These are phyloP conservation scores for Fusarium drepaniforme DNA, from an alignment of 2,329 filamentous ascomycete species.

Conservation along the genomic window DNA sequence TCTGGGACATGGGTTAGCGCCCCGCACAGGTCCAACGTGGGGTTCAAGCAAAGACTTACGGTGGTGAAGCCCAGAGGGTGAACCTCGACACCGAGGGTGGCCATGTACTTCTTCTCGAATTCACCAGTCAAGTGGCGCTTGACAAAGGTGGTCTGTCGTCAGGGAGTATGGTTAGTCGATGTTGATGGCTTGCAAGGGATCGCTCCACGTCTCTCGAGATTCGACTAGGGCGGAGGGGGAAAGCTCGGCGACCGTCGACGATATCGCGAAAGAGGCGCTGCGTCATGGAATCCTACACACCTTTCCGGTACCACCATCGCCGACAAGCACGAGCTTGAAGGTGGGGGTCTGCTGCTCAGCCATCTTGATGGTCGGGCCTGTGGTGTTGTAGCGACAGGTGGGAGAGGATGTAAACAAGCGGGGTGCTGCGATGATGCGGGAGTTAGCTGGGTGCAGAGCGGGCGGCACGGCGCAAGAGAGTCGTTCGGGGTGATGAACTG, in stretches of 20 bases:
- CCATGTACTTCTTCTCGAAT: conserved; percentile 99
- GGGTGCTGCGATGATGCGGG: conserved; percentile 52
- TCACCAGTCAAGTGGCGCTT: conserved; percentile 99
- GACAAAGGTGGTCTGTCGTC: conserved; percentile 93
- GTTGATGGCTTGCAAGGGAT: conserved; percentile 14
- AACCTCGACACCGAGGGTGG: conserved; percentile 98
- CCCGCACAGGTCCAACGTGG: conserved; percentile 35
- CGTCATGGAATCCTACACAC: conserved; percentile 60
- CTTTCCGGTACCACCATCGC: conserved; percentile 99
- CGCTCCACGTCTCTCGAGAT: conserved; percentile 25
- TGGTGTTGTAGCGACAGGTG: conserved; percentile 43
- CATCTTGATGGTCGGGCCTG: conserved; percentile 65
- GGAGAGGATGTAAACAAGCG: conserved; percentile 61
- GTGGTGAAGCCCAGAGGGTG: conserved; percentile 98
- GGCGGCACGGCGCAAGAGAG: conserved; percentile 27
- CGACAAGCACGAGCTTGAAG: conserved; percentile 99
- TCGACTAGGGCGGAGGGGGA: conserved; percentile 39
- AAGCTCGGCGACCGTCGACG: conserved; percentile 35
- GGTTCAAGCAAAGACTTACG: conserved; percentile 70
- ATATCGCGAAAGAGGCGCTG: conserved; percentile 33
- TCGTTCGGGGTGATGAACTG: conserved; percentile 22
- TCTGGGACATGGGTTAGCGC: conserved; percentile 64
- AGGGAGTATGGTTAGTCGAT: conserved; percentile 34
- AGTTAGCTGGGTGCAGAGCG: conserved; percentile 48
- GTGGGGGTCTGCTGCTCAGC: conserved; percentile 74